Conservation (phyloP, 169 alveolate genomes). For the Cryptosporidium sp. region DNA sequence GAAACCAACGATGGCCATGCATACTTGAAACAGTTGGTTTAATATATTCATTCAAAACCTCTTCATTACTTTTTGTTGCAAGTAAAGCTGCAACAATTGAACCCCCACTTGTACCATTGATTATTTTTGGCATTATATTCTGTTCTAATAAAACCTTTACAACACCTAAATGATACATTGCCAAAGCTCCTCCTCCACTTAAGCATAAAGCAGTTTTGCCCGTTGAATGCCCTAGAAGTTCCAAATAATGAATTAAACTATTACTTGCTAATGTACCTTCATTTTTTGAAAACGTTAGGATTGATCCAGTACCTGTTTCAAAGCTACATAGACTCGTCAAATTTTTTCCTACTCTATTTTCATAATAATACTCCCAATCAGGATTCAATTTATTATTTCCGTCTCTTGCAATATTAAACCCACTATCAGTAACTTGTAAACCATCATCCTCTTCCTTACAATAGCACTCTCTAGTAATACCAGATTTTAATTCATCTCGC, state of each 20-base stretch:
- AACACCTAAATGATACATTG: slow-evolving; percentile 81
- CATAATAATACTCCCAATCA: background rate
- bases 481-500: background rate
- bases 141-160: slow-evolving; percentile 79
- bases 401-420: background rate
- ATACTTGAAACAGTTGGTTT: slow-evolving; percentile 67
- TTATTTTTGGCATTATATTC: slow-evolving; percentile 80
- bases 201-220: slow-evolving; percentile 81
- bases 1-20: slow-evolving; percentile 77
- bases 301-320: slow-evolving; percentile 29
- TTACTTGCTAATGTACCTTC: slow-evolving; percentile 63
- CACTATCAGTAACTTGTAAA: background rate
- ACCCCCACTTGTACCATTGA: slow-evolving; percentile 85
- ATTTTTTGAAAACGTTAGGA: slow-evolving; percentile 64
- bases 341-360: background rate
- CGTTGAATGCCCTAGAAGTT: slow-evolving; percentile 71
- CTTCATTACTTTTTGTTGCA: slow-evolving; percentile 81
- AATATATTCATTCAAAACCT: slow-evolving; percentile 77
- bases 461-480: background rate
- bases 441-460: background rate
- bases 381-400: background rate
- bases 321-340: background rate
- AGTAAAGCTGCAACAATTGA: slow-evolving; percentile 86
- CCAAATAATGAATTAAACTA: slow-evolving; percentile 69
- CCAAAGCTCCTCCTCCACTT: slow-evolving; percentile 82